A percentile compares a stretch with the other conserved stretches of the same genome.
phyloP scores from a whole-genome alignment of 116 monocot species.

The Zostera marina region DNA sequence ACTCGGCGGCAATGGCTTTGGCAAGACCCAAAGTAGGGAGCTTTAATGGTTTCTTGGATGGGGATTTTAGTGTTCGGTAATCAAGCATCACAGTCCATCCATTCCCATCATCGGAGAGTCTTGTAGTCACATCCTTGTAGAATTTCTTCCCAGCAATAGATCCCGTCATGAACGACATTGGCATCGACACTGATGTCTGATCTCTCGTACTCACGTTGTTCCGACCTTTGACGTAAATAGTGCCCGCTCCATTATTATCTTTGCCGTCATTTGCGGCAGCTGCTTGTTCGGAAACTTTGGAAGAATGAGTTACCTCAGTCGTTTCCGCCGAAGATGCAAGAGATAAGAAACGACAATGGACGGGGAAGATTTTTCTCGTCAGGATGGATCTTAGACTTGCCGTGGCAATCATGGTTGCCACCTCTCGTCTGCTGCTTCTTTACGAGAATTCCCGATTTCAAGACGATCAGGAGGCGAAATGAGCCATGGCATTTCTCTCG shows the following conservation, averaged over 20 bases:
- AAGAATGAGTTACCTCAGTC: constrained; percentile 2
- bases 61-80: constrained; percentile 81
- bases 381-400: background rate
- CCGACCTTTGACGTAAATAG: constrained; percentile 44
- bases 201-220: constrained; percentile 32
- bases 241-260: constrained; percentile 25
- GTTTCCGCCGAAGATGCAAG: background rate
- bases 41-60: constrained; percentile 68
- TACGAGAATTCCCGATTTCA: too few relatives aligned
- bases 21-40: constrained; percentile 69
- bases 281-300: background rate
- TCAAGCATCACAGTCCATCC: constrained; percentile 99
- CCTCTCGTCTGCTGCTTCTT: too few relatives aligned
- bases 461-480: too few relatives aligned
- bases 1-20: constrained; percentile 81
- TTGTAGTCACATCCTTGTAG: constrained; percentile 67
- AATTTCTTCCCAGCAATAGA: constrained; percentile 90
- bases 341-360: background rate
- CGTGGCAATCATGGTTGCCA: too few relatives aligned
- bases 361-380: background rate
- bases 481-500: too few relatives aligned
- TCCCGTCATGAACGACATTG: constrained; percentile 82
- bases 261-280: constrained; percentile 1
- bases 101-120: constrained; percentile 69
- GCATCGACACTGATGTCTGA: constrained; percentile 63